Conservation (phyloP, 805 yeast species). For the Saccharomyces paradoxus region DNA sequence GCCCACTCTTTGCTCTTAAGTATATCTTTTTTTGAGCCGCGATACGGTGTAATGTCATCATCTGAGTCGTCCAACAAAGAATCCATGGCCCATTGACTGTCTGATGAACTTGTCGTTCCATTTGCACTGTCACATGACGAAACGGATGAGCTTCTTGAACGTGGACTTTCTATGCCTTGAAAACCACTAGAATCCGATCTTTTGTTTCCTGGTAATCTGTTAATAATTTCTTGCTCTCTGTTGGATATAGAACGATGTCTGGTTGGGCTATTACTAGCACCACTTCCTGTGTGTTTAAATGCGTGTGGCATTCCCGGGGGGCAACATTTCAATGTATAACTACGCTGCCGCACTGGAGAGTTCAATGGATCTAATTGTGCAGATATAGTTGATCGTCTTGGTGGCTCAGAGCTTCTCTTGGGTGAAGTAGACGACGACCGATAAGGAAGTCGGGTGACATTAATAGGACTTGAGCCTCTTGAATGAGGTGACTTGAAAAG, state of each 20-base stretch:
- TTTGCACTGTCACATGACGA: neutral
- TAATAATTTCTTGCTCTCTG: neutral
- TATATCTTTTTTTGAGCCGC: neutral
- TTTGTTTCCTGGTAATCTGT: neutral
- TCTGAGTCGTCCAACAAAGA: neutral
- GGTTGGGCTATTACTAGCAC: neutral
- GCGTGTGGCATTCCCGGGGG: neutral
- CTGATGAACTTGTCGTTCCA: neutral
- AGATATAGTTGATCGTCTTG: neutral
- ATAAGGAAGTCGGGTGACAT: neutral
- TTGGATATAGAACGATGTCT: neutral
- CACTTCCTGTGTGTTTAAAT: neutral
- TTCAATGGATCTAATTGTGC: neutral
- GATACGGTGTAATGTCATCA: neutral
- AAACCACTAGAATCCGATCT: neutral
- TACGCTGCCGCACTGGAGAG: neutral
- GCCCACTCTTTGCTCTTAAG: neutral
- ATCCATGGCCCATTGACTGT: neutral
- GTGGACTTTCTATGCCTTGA: neutral
- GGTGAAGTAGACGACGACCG: neutral
- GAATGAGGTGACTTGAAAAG: constrained; percentile 10
- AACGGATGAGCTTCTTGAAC: neutral
- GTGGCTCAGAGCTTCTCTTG: neutral
- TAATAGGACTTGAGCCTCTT: neutral
- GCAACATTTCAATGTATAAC: neutral